Conservation (phyloP, 2,329 filamentous ascomycete genomes). For the Paradendryphiella salina region DNA sequence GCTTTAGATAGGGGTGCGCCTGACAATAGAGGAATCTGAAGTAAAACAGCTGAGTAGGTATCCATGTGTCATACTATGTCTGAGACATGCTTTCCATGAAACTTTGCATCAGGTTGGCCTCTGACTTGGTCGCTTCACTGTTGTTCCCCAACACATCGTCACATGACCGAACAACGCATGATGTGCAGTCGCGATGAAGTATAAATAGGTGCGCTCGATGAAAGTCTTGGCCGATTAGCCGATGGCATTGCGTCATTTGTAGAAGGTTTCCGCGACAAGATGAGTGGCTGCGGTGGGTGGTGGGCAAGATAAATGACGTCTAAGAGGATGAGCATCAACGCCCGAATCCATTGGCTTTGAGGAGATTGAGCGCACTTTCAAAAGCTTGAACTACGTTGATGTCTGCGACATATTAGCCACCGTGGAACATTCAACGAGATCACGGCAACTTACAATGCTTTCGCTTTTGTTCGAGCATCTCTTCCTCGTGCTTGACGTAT, state of each 20-base stretch:
- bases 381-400: constrained; percentile 54
- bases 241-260: not conserved
- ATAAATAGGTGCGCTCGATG: not conserved
- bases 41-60: not conserved
- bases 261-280: not conserved
- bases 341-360: constrained; percentile 33
- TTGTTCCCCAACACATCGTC: not conserved
- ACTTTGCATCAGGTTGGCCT: too few species aligned
- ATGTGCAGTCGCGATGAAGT: constrained; percentile 15
- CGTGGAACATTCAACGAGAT: not conserved
- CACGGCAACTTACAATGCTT: constrained; percentile 69
- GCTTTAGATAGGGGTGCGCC: constrained; percentile 16
- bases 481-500: constrained; percentile 75
- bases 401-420: constrained; percentile 38
- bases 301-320: constrained; percentile 29
- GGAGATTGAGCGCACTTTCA: constrained; percentile 54
- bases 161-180: constrained; percentile 26
- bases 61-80: too few species aligned
- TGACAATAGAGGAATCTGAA: constrained; percentile 7
- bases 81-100: not conserved
- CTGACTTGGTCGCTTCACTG: not conserved
- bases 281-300: constrained; percentile 8
- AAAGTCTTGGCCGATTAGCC: not conserved
- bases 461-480: constrained; percentile 71
- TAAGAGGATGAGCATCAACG: constrained; percentile 35